phyloP scores from a whole-genome alignment of 2,329 filamentous ascomycete genomes.

The Epichloe uncinata region DNA sequence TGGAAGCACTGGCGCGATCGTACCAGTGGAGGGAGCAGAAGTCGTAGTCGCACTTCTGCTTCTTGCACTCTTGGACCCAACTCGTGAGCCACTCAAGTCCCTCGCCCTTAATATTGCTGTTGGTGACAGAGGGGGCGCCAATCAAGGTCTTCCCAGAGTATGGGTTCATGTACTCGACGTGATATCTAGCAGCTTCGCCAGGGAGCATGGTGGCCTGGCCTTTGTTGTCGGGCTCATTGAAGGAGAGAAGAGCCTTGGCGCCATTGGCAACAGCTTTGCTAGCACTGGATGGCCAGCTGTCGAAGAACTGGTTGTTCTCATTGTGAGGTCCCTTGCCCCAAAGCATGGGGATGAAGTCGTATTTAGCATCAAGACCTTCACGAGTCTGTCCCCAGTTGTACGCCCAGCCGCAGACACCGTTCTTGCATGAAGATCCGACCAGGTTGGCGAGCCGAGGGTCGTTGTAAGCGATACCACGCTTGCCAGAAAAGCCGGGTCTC shows the following conservation, averaged over 20 bases:
- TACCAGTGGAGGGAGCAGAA: conserved; percentile 56
- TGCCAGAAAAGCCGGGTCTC: conserved; percentile 19
- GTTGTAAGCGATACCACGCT: conserved; percentile 61
- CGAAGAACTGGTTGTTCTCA: conserved; percentile 11
- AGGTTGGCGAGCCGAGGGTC: conserved; percentile 35
- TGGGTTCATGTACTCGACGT: conserved; percentile 41
- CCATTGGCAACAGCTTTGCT: conserved; percentile 38
- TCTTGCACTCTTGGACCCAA: background rate
- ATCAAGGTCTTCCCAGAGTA: conserved; percentile 41
- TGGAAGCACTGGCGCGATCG: conserved; percentile 30
- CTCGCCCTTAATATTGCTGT: conserved; percentile 34
- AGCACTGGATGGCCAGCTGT: conserved; percentile 41
- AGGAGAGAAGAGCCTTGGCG: conserved; percentile 45
- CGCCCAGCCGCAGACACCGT: conserved; percentile 37
- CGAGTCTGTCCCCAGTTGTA: conserved; percentile 54
- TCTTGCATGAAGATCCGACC: conserved; percentile 30
- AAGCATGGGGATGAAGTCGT: conserved; percentile 55
- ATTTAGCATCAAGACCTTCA: conserved; percentile 26
- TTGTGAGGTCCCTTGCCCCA: conserved; percentile 33
- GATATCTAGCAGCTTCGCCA: conserved; percentile 35
- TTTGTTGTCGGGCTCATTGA: conserved; percentile 58
- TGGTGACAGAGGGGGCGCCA: conserved; percentile 45
- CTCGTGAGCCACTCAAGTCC: conserved; percentile 32
- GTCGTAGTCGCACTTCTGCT: conserved; percentile 35
- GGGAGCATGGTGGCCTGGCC: conserved; percentile 46